These are phyloP conservation scores for Nymphaea thermarum DNA, from an alignment of 164 flowering plant species.

Conservation along the genomic window DNA sequence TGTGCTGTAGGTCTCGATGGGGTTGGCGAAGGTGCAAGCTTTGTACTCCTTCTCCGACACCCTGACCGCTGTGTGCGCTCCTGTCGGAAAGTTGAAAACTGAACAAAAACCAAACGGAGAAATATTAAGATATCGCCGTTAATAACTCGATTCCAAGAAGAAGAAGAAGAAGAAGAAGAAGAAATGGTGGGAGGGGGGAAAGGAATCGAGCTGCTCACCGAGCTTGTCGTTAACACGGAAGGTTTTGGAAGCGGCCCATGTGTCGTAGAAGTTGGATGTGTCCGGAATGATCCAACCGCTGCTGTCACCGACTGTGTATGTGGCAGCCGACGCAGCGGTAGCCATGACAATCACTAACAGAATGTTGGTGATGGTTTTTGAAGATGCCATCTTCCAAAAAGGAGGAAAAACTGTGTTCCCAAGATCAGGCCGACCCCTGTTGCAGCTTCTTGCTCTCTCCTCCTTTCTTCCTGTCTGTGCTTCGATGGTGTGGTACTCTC, in stretches of 20 bases:
- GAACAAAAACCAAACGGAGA: background rate
- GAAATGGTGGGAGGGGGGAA: too few relatives aligned
- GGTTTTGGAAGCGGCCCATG: background rate
- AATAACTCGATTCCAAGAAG: too few relatives aligned
- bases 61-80: slow-evolving; percentile 17
- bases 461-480: too few relatives aligned
- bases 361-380: background rate
- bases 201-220: too few relatives aligned
- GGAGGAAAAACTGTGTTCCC: background rate
- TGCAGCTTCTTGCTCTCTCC: too few relatives aligned
- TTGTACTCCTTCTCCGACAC: slow-evolving; percentile 20
- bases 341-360: background rate
- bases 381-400: background rate
- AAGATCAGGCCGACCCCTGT: background rate
- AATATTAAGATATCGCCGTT: too few relatives aligned
- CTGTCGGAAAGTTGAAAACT: slow-evolving; percentile 21
- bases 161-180: too few relatives aligned
- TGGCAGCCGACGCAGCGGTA: background rate
- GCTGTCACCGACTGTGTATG: background rate
- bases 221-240: background rate
- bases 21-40: slow-evolving; percentile 11
- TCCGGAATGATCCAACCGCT: background rate
- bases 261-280: background rate
- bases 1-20: background rate
- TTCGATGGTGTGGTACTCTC: too few relatives aligned